A percentile compares a stretch with the other conserved stretches of the same genome.
These are phyloP conservation scores for Arctium lappa DNA, from an alignment of 129 eudicot genomes.

Conservation along the genomic window DNA sequence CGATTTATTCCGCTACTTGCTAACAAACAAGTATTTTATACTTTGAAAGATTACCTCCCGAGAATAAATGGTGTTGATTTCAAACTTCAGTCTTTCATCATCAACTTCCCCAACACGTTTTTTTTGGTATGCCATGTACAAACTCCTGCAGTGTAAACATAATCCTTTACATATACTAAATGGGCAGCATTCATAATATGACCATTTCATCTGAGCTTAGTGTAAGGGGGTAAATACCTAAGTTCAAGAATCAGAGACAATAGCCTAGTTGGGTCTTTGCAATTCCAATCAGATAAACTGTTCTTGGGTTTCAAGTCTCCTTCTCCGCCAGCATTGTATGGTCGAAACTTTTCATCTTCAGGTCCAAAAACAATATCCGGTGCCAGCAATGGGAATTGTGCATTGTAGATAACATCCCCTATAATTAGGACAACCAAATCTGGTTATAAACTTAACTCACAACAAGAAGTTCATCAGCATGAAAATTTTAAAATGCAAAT, in stretches of 20 bases:
- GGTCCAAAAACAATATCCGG: constrained; percentile 91
- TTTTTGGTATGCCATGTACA: constrained; percentile 65
- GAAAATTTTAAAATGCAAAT: neutral
- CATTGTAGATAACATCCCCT: constrained; percentile 97
- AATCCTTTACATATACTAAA: neutral
- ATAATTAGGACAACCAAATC: neutral
- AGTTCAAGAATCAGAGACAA: constrained; percentile 69
- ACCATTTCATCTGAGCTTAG: neutral
- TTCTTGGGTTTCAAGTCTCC: constrained; percentile 38
- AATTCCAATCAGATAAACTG: constrained; percentile 68
- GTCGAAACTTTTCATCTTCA: constrained; percentile 71
- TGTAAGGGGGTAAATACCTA: constrained; percentile 37
- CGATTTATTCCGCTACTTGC: constrained; percentile 10
- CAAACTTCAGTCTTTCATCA: constrained; percentile 85
- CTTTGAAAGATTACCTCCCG: constrained; percentile 54
- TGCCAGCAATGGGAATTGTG: constrained; percentile 61
- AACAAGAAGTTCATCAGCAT: neutral
- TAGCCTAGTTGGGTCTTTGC: constrained; percentile 71
- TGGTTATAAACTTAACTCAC: neutral
- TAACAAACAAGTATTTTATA: neutral
- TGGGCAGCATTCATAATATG: neutral
- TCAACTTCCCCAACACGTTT: constrained; percentile 83
- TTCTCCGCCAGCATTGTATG: constrained; percentile 31
- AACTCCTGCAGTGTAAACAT: constrained; percentile 42
- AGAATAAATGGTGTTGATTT: constrained; percentile 69